Base-by-base conservation (phyloP, 1,284 basidiomycete genomes). In the Thecaphora frezii region DNA sequence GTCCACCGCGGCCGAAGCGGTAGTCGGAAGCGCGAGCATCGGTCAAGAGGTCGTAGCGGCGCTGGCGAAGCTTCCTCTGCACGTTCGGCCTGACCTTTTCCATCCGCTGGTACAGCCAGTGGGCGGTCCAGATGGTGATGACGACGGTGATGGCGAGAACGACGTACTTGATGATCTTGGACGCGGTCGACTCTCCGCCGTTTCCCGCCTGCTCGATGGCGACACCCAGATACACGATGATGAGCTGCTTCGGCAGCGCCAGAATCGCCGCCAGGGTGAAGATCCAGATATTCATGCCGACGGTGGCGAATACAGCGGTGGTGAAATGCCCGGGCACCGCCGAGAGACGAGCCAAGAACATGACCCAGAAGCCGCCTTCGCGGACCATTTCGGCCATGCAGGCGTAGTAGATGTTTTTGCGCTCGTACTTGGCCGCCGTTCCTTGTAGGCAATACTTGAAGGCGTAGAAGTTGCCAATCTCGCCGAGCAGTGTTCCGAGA, bases 61-160 rank as follows among this genome's bases (percentile, higher is more conserved):
- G 83, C 37, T 84, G 84, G 52, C 89, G 86, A 73, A 93, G 87
- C 39, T 41, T 46, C 2, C 33, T 36, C 30, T 66, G 67, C 9
- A 94, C 86, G 1, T 81, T 76, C 0, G 88, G 85, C 67, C 91
- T 88, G 24, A 86, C 87, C 66, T 85, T 82, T 73, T 87, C 85
- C 86, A 94, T 91, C 79, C 87, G 79, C 48, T 79, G 81, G 69
- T 86, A 86, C 69, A 94, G 89, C 77, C 89, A 94, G 87, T 89
- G 92, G 80, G 89, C 88, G 0, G 91, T 89, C 38, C 82, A 78
- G 44, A 90, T 64, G 0, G 92, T 94, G 61, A 94, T 84, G 23
- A 90, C 40, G 38, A 69, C 58, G 41, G 66, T 59, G 47, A 70
- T 57, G 14, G 65, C 51, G 33, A 79, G 51, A n/a, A 79, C 76